Conservation (phyloP, 2,329 filamentous ascomycete species). For the Ascochyta koolunga region DNA sequence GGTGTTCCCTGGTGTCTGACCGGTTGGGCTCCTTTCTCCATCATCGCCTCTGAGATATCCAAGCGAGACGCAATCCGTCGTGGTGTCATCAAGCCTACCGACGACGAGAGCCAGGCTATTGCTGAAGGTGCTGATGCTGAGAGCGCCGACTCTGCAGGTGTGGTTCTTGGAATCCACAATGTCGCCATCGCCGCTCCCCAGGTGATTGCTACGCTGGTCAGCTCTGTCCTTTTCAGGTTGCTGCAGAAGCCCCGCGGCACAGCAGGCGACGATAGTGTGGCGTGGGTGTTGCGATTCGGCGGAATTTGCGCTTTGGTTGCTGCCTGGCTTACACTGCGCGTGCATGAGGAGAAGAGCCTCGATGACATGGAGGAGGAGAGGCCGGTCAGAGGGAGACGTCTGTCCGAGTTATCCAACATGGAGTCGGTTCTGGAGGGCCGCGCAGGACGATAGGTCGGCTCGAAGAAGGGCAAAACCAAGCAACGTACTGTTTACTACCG, state of each 20-base stretch:
- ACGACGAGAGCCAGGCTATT: conserved; percentile 48
- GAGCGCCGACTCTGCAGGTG: conserved; percentile 77
- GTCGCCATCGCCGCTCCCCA: conserved; percentile 92
- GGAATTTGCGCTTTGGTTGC: conserved; percentile 79
- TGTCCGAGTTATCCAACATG: conserved; percentile 21
- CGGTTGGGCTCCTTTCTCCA: conserved; percentile 92
- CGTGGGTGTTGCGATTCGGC: conserved; percentile 83
- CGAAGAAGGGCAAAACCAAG: neutral
- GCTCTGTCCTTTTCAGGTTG: conserved; percentile 80
- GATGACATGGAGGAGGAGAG: conserved; percentile 29
- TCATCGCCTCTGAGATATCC: conserved; percentile 91
- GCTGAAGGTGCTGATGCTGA: conserved; percentile 59
- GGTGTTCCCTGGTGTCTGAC: conserved; percentile 93
- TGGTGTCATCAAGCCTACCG: conserved; percentile 51
- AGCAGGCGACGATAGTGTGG: conserved; percentile 85
- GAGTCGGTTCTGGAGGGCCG: conserved; percentile 12
- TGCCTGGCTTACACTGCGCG: conserved; percentile 71
- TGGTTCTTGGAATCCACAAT: conserved; percentile 94
- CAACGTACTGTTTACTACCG: neutral
- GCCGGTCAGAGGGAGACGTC: conserved; percentile 24
- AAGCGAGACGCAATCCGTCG: conserved; percentile 74
- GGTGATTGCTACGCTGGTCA: conserved; percentile 85
- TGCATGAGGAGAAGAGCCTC: conserved; percentile 64
- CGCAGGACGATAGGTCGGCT: conserved; percentile 1
- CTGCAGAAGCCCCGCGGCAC: conserved; percentile 86